Base-by-base conservation (phyloP, 2,329 filamentous ascomycete genomes). In the Colletotrichum somersetense region DNA sequence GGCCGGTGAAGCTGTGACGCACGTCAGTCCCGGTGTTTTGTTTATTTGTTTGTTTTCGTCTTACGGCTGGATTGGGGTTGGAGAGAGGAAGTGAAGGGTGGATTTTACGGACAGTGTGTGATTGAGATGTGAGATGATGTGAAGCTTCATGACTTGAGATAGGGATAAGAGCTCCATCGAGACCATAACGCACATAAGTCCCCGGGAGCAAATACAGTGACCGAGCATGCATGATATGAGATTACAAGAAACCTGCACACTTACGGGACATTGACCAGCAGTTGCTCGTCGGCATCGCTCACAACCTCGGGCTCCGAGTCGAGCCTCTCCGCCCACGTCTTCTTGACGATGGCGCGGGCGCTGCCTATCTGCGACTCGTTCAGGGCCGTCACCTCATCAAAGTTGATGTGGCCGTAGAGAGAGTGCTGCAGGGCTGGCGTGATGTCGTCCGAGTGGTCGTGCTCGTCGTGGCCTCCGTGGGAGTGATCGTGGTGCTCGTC, bases 391-490 rank as follows among this genome's bases (percentile, higher is more conserved):
- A 99, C 91, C 38, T 91, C 89, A 82, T 94, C 92, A 83, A 98
- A 98, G 80, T 95, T 90, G 82, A 99, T 95, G 80, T 97, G 93
- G 75, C 93, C 91, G 85, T 98, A 98, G 46, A 99, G 91, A 53
- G 95, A 94, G 77, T 91, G 92, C 82, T 98, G 96, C 20, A 98
- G 87, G 1, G 95, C 96, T 0, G 96, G 96, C 1, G 93, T 95
- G 77, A 97, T 90, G 85, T 98, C 96, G 84, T 98, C 93, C 58
- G 89, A 92, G 83, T 98, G 96, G 81, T 97, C 95, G 81, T 98
- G 95, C 53, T 85, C 88, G 76, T 91, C 85, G 70, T 85, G 86
- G 74, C 85, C 84, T 68, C 81, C 85, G 76, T 87, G 84, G 74
- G 85, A 83, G 74, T 89, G 87, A 73, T 84, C 79, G 33, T 78